Base-by-base conservation (phyloP, 176 grass and related monocot species). In the Saccharum spontaneum region DNA sequence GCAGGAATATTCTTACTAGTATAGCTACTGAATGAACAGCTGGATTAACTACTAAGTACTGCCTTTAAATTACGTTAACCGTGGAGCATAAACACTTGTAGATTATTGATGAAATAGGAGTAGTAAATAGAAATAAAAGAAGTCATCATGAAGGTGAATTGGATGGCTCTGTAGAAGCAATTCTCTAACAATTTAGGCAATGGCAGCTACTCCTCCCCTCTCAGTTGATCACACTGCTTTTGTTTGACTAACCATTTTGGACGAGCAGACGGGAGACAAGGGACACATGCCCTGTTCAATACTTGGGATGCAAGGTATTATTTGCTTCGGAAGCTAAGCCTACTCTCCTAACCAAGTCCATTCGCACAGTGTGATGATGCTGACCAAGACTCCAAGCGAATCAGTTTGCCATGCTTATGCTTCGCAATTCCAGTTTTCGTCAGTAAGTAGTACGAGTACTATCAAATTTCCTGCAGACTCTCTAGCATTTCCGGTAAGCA, bases 231-330 rank as follows among this genome's bases (percentile, higher is more conserved):
- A 24, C 50, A 63, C 17, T 49, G 48, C 31, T 80, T 84, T 80
- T 46, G 61, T 87, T 87, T 90, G 75, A 90, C 84, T 90, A 49
- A 61, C 67, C 68, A 50, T 90, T 68, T 84, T 62, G 75, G 69
- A 77, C 48, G 8, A 69, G 61, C 80, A 84, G 59, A 79, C 68
- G 84, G 80, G 69, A 73, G 88, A 87, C 84, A 83, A 69, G 68
- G 8, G 48, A 87, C 88, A 87, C 80, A 83, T 87, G 84, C 84
- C 74, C 69, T 87, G 81, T 80, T 84, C 30, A 64, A 84, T 61
- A 75, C 76, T 87, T 84, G 81, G 11, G 62, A 84, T 69, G 70
- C 85, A 87, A 91, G 80, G 37, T 62, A 75, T 50, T 67, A 68
- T 83, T 87, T 87, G 80, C 80, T 62, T 69, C 80, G 8, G 18